Percentiles rank a stretch among this genome's conserved stretches.
These are phyloP conservation scores for Mucor ambiguus DNA, from an alignment of 371 early-diverging fungal genomes.

Conservation along the genomic window DNA sequence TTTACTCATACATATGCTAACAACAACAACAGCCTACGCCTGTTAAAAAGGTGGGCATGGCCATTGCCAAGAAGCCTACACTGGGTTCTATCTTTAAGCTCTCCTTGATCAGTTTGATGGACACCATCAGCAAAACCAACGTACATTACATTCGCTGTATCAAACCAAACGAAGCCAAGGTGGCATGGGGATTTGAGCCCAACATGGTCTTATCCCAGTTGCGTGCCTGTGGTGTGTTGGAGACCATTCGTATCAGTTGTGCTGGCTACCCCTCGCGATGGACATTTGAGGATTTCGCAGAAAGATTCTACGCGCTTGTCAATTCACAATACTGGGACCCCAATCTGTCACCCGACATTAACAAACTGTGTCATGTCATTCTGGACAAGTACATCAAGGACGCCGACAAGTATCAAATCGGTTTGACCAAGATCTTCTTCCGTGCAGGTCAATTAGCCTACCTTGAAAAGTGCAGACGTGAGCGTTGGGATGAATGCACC, in stretches of 20 bases:
- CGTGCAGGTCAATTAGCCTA: constrained; percentile 95
- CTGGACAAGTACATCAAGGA: constrained; percentile 73
- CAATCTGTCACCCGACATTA: constrained; percentile 51
- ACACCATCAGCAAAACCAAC: constrained; percentile 89
- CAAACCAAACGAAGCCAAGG: constrained; percentile 95
- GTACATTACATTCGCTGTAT: constrained; percentile 98
- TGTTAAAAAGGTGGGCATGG: constrained; percentile 45
- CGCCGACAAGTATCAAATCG: constrained; percentile 92
- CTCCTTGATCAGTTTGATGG: constrained; percentile 91
- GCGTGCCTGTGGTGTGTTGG: constrained; percentile 99
- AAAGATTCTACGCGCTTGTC: constrained; percentile 87
- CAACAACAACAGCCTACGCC: constrained; percentile 28
- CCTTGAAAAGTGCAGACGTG: constrained; percentile 87
- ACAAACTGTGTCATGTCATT: constrained; percentile 64
- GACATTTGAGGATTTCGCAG: constrained; percentile 91
- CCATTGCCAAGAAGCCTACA: constrained; percentile 76
- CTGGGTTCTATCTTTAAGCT: constrained; percentile 86
- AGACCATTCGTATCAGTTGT: constrained; percentile 99
- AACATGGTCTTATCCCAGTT: constrained; percentile 94
- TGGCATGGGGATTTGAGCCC: constrained; percentile 88
- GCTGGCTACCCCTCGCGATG: constrained; percentile 98
- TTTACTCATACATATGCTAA: background rate
- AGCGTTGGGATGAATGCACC: constrained; percentile 79
- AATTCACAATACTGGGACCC: constrained; percentile 72
- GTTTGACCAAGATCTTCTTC: constrained; percentile 98